Evolutionary conservation across 2,329 filamentous ascomycete genomes (phyloP).

Genomic region (Cryphonectria naterciae): DNA sequence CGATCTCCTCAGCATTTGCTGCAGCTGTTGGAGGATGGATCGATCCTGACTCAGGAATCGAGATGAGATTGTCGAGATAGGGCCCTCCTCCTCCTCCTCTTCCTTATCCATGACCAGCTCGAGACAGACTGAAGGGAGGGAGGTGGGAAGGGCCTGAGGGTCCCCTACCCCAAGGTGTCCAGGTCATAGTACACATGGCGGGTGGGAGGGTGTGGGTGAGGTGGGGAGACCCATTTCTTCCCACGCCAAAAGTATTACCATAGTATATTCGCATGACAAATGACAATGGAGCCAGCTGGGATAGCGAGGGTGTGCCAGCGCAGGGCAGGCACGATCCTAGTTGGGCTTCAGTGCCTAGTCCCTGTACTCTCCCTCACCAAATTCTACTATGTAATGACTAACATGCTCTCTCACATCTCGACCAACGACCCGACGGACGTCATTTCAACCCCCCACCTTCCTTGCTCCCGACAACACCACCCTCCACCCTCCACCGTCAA

Average conservation of each 20-base stretch:
- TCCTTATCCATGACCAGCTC: not conserved
- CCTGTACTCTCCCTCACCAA: not conserved
- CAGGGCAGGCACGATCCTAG: not conserved
- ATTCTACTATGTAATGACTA: not conserved
- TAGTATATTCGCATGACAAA: not conserved
- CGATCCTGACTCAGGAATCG: not conserved
- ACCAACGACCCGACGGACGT: not conserved
- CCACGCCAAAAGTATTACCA: not conserved
- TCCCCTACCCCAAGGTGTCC: not conserved
- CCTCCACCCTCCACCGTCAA: not conserved
- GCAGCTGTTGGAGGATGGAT: not conserved
- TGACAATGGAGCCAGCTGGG: not conserved
- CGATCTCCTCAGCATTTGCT: not conserved
- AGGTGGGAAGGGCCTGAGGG: not conserved
- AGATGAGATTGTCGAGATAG: not conserved
- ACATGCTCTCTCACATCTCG: not conserved
- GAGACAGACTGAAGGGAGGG: not conserved
- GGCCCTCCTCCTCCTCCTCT: not conserved
- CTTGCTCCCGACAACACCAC: not conserved
- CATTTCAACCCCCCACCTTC: not conserved
- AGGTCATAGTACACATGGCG: conserved; percentile 1
- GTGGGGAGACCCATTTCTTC: not conserved
- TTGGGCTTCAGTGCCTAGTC: not conserved
- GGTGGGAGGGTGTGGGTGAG: not conserved
- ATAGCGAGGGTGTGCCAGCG: not conserved